Evolutionary conservation across 495 filamentous ascomycete genomes (phyloP).

Genomic region (Neurospora sp.): DNA sequence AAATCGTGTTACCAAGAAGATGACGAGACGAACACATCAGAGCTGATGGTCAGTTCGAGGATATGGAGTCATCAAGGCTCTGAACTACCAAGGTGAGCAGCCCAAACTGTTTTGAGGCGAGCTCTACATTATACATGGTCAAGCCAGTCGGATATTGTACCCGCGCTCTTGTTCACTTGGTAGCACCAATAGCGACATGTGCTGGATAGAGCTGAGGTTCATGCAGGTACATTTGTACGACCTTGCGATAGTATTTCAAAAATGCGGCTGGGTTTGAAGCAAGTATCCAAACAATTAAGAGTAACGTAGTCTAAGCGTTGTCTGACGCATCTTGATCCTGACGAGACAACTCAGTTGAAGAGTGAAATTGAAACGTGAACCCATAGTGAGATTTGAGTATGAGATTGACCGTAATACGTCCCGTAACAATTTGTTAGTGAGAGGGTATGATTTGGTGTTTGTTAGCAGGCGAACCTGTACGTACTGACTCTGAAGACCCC

Average conservation of each 20-base stretch:
- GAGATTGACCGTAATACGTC: neutral
- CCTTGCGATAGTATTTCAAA: rapidly evolving
- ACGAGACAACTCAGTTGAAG: neutral
- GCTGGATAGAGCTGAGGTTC: neutral
- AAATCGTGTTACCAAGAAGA: neutral
- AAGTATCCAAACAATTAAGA: no score
- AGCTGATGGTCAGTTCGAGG: neutral
- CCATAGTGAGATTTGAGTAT: neutral
- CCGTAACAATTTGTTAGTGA: neutral
- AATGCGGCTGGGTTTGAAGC: neutral
- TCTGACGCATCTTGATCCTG: neutral
- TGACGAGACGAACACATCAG: neutral
- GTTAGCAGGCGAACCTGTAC: neutral
- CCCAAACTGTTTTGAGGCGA: neutral
- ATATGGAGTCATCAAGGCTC: no score
- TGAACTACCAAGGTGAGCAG: neutral
- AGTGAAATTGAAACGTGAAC: neutral
- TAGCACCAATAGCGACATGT: neutral
- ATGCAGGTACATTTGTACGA: neutral
- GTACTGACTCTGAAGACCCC: neutral
- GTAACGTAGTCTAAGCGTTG: no score
- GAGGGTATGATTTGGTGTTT: neutral
- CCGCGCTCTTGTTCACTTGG: neutral
- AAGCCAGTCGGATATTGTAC: neutral
- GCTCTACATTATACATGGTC: neutral